Evolutionary conservation across 352 stramenopile species (phyloP), one percentile per base, ranked within the genome.

Genomic region (Pythium guiyangense): DNA sequence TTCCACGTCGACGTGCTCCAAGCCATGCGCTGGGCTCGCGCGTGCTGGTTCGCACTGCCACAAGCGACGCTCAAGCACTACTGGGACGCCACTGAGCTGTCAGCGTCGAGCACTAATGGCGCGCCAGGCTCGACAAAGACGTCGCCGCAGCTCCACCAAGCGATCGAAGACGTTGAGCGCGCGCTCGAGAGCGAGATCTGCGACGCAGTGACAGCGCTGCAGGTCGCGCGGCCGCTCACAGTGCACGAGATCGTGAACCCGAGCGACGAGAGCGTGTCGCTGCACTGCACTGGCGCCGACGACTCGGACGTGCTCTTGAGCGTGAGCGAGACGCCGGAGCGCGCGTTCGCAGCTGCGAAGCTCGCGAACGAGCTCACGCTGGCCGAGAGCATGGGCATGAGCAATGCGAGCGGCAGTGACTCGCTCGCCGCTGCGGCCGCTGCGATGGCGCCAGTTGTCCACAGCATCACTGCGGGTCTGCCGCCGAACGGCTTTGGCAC

Each of bases 211-310:
- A 9, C 49, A 3, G 31, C 49, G 49, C 31, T 54, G 3, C 49
- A 54, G 6, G 20, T 54, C 29, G 31, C 49, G 2, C 49, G 49
- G 49, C 49, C 49, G 49, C 62, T 79, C 11, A 67, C 70, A 12
- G 68, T 83, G 35, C 68, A 83, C 35, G 73, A 83, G 45, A 79
- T 77, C 49, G 57, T 83, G 46, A 79, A 57, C 15, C 73, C 73
- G 29, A 65, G 65, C 11, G 73, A 79, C 25, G 73, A 83, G 44
- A 75, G 71, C 44, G n/a, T 52, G 25, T 63, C 57, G 11, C 71
- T 83, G 44, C 70, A 83, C 52, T 83, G 73, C 52, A 49, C 67
- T 2, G 73, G 73, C 9, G 49, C 71, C 11, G 68, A 79, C 54
- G 73, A 83, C 37, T 57, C 59, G 9, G 73, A 83, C 53, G 73